A percentile compares a stretch with the other conserved stretches of the same genome.
Evolutionary conservation across 164 flowering plant genomes (phyloP).

Genomic region (Berberis vulgaris): DNA sequence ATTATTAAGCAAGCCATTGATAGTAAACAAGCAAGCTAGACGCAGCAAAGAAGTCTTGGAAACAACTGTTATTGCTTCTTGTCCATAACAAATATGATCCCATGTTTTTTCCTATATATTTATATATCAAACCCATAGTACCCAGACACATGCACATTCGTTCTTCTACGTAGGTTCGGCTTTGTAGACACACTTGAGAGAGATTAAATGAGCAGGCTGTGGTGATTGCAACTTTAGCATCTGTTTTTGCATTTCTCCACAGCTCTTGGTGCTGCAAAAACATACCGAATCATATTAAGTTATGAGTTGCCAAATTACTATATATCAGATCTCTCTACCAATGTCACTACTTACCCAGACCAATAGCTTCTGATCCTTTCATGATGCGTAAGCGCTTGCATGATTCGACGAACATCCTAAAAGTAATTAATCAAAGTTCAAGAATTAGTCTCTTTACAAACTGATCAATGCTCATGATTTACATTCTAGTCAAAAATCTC

Average conservation of each 20-base stretch:
- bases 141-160: conserved; percentile 10
- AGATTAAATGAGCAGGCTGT: conserved; percentile 7
- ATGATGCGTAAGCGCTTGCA: conserved; percentile 43
- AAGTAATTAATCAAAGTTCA: neutral
- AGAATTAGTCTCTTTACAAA: neutral
- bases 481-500: neutral
- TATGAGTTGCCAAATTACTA: neutral
- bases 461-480: neutral
- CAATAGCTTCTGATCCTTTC: conserved; percentile 43
- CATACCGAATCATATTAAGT: neutral
- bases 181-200: neutral
- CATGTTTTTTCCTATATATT: conserved; percentile 11
- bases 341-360: conserved; percentile 27
- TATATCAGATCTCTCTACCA: neutral
- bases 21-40: conserved; percentile 21
- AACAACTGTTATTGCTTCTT: conserved; percentile 22
- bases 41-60: conserved; percentile 17
- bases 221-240: conserved; percentile 23
- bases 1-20: conserved; percentile 22
- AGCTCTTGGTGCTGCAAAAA: conserved; percentile 60
- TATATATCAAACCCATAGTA: conserved; percentile 19
- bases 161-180: neutral
- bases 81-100: conserved; percentile 27
- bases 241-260: conserved; percentile 75
- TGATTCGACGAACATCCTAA: conserved; percentile 40